Conservation (phyloP, 2,329 filamentous ascomycete genomes). For the Colletotrichum simmondsii region DNA sequence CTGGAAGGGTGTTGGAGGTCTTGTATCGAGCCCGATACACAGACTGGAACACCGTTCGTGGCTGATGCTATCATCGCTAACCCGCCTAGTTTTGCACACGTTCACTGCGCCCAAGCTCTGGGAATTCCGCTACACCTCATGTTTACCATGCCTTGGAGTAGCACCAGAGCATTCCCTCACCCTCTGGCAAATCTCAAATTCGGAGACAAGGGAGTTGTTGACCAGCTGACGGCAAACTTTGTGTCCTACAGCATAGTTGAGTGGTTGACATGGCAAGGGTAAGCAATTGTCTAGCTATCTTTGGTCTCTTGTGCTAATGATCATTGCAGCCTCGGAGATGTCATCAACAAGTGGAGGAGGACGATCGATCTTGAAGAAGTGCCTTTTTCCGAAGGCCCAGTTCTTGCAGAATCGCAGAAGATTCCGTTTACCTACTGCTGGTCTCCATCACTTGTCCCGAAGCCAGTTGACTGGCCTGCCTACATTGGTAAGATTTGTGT, state of each 20-base stretch:
- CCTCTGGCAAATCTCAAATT: conserved; percentile 79
- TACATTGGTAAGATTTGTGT: conserved; percentile 65
- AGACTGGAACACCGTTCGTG: conserved; percentile 50
- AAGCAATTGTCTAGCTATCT: not conserved
- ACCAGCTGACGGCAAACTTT: conserved; percentile 73
- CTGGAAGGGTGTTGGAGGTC: conserved; percentile 40
- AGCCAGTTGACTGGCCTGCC: conserved; percentile 72
- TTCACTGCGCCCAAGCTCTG: conserved; percentile 58
- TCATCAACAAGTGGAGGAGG: conserved; percentile 80
- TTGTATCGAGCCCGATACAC: conserved; percentile 37
- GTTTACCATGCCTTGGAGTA: conserved; percentile 78
- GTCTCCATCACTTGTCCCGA: conserved; percentile 75
- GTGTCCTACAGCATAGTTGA: conserved; percentile 79
- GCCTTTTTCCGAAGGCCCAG: conserved; percentile 77
- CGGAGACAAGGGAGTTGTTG: conserved; percentile 54
- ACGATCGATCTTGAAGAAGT: conserved; percentile 74
- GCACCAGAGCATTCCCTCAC: conserved; percentile 78
- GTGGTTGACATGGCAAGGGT: conserved; percentile 81
- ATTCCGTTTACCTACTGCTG: conserved; percentile 85
- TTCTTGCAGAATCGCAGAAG: conserved; percentile 72
- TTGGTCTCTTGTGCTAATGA: not conserved
- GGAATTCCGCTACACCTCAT: conserved; percentile 58
- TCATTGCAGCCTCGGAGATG: conserved; percentile 66
- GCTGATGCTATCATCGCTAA: conserved; percentile 63
- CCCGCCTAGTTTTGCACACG: conserved; percentile 59